A percentile compares a stretch with the other conserved stretches of the same genome.
phyloP scores from a whole-genome alignment of 2,329 filamentous ascomycete genomes.

The Xylaria polymorpha region DNA sequence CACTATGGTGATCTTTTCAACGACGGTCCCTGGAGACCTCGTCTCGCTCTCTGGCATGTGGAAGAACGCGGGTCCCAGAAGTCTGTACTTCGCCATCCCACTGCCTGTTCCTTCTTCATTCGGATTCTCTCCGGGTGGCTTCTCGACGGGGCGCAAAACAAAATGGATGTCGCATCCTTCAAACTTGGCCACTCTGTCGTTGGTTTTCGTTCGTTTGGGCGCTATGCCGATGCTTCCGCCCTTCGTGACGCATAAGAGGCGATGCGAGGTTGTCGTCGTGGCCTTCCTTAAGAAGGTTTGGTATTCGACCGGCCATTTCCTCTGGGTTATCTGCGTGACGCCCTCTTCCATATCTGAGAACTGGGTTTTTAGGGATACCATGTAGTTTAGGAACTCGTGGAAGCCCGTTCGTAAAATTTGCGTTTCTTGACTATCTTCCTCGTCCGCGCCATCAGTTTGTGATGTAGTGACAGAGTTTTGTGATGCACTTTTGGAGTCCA shows the following conservation, averaged over 20 bases:
- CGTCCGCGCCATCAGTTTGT: not conserved
- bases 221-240: constrained; percentile 15
- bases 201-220: constrained; percentile 5
- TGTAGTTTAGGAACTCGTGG: constrained; percentile 26
- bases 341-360: not conserved
- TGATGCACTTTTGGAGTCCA: not conserved
- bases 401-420: constrained; percentile 21
- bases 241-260: constrained; percentile 26
- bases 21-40: not conserved
- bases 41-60: not conserved
- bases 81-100: constrained; percentile 9
- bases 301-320: constrained; percentile 17
- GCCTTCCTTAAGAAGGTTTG: constrained; percentile 19
- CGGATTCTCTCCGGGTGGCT: not conserved
- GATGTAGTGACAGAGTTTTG: not conserved
- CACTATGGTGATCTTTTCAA: not conserved
- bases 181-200: constrained; percentile 22
- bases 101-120: not conserved
- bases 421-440: not conserved
- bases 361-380: not conserved
- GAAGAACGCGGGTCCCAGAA: constrained; percentile 31
- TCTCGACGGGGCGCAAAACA: constrained; percentile 18
- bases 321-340: not conserved
- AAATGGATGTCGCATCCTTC: constrained; percentile 30
- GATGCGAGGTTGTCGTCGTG: not conserved